Evolutionary conservation across 2,329 filamentous ascomycete species (phyloP), one percentile per base, ranked within the genome.

Genomic region (Apiospora hydei): DNA sequence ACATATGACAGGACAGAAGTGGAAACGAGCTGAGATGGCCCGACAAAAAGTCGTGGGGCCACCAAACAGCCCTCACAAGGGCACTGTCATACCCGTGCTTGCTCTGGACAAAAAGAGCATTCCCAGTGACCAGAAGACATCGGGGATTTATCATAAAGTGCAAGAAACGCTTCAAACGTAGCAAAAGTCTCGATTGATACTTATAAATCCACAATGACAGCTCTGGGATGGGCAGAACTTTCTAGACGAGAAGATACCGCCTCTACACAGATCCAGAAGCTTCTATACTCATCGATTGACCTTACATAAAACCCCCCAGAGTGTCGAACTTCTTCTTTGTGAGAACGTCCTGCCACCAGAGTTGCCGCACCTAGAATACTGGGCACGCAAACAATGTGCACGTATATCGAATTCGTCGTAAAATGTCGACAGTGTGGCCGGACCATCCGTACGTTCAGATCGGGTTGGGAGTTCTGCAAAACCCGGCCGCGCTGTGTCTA

Each of bases 371-470:
- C 53, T 41, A 13, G 10, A n/a, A n/a, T 8, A n/a, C 26, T 3
- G 26, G 26, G 26, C 34, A 38, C 10, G 34, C 34, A 41, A 64
- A 41, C 8, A 64, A 64, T 64, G 57, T 64, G 57, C 57, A 64
- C 57, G 7, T 64, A 64, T 14, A 64, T 64, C 34, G 34, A 41
- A 41, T 64, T 64, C 18, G 34, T 64, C 57, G 57, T 64, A 16
- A 64, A 41, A 64, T 64, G 57, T 8, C 57, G 57, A 2, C 57
- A 64, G n/a, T 64, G 57, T 10, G 57, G 57, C 30, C 57, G 57
- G 18, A 64, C 57, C 57, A 64, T 64, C 57, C 57, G 57, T 21
- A 64, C 57, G 3, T 64, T 64, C 57, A 64, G 21, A 21, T 64
- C 57, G 18, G 57, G 34, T 21, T 64, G 57, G 57, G 21, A 64